A percentile compares a stretch with the other conserved stretches of the same genome.
Evolutionary conservation across 768 basidiomycete species (phyloP).

Genomic region (Tricholoma bakamatsutake): DNA sequence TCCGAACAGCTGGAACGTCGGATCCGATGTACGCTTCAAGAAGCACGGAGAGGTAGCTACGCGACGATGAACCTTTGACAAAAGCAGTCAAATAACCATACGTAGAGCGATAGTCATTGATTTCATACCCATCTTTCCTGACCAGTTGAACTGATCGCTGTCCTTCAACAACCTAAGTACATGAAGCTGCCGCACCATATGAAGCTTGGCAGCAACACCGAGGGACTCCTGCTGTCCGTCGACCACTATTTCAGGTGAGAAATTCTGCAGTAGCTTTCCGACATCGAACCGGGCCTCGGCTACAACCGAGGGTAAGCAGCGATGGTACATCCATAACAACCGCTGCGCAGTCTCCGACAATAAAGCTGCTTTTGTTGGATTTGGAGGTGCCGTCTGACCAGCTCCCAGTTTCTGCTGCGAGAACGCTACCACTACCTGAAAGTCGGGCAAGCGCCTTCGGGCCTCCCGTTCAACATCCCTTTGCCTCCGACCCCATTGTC

Average conservation of each 20-base stretch:
- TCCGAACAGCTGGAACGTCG: slow-evolving; percentile 43
- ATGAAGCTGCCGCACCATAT: slow-evolving; percentile 67
- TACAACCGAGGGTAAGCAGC: slow-evolving; percentile 64
- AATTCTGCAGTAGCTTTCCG: slow-evolving; percentile 63
- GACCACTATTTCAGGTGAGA: slow-evolving; percentile 19
- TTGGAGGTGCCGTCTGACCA: slow-evolving; percentile 6
- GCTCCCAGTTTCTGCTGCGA: slow-evolving; percentile 48
- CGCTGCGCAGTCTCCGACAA: slow-evolving; percentile 77
- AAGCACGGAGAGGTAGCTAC: slow-evolving; percentile 69
- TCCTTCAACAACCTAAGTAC: slow-evolving; percentile 67
- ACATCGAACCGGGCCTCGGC: slow-evolving; percentile 83
- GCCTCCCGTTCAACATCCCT: slow-evolving; percentile 73
- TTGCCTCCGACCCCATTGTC: slow-evolving; percentile 66
- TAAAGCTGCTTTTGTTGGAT: slow-evolving; percentile 46
- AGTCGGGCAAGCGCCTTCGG: slow-evolving; percentile 75
- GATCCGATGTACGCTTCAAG: slow-evolving; percentile 56
- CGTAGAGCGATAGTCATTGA: background rate
- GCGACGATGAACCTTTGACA: slow-evolving; percentile 36
- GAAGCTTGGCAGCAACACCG: slow-evolving; percentile 26
- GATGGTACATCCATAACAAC: slow-evolving; percentile 82
- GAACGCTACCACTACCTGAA: slow-evolving; percentile 80
- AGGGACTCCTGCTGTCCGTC: slow-evolving; percentile 20
- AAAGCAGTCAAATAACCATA: background rate
- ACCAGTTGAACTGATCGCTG: slow-evolving; percentile 78
- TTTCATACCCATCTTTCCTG: slow-evolving; percentile 59